Base-by-base conservation (phyloP, 2,329 filamentous ascomycete species). In the Talaromyces sp. region DNA sequence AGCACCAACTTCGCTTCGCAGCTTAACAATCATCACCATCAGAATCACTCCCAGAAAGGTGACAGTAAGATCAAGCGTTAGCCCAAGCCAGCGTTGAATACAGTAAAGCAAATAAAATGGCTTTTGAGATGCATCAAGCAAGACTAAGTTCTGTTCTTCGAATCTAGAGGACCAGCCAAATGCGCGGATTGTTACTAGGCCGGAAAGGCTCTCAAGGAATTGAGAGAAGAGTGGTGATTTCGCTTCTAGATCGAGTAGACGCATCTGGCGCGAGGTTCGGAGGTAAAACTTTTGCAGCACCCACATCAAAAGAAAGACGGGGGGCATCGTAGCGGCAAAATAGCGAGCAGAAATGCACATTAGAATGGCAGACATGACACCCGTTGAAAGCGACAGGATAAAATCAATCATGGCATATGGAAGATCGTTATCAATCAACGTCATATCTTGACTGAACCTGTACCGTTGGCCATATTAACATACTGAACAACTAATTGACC, bases 231-330 rank as follows among this genome's bases (percentile, higher is more conserved):
- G 74, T 0, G 85, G 85, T 1, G 82, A 82, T 68, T 88, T 88
- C 1, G 83, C 81, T 71, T 89, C 87, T 0, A 89, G 79, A 52
- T 89, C 87, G 6, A 89, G 72, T 22, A 87, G 78, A 58, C 87
- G 81, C 11, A 89, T 72, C 71, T 89, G 87, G 0, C 86, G 77
- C 1, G 85, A 88, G 0, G 86, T 89, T 0, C 83, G 79, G 2
- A 89, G 78, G 68, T 89, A 88, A 58, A 87, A 80, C 60, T 78
- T 82, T 65, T 88, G 86, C 0, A 88, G 72, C 2, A 77, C 63
- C 64, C 82, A 87, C 1, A 87, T 65, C 0, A 82, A 66, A 0
- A 70, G 73, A 9, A 81, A 66, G 3, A 87, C 69, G 0, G 85
- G 85, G 64, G 87, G 84, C 0, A 78, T 75, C n/a, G 83, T 77